Percentiles rank a stretch among this genome's conserved stretches.
These are phyloP conservation scores for Clarireedia homoeocarpa DNA, from an alignment of 2,329 filamentous ascomycete genomes.

Conservation along the genomic window DNA sequence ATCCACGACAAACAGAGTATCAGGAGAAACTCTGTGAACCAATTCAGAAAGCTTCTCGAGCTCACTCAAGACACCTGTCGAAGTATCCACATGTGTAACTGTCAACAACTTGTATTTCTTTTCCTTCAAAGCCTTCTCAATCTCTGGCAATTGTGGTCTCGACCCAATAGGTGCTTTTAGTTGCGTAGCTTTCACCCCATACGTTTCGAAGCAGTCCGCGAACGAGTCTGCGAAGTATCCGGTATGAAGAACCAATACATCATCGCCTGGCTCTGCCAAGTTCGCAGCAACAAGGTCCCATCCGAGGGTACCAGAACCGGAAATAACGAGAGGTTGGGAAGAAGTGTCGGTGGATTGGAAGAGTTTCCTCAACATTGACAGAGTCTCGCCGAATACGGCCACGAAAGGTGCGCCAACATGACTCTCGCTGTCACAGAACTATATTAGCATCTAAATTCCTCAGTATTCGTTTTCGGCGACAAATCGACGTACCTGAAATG, in stretches of 20 bases:
- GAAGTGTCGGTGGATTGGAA: conserved; percentile 81
- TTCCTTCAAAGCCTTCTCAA: conserved; percentile 80
- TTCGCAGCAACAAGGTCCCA: conserved; percentile 98
- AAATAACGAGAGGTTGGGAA: conserved; percentile 87
- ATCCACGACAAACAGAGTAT: conserved; percentile 87
- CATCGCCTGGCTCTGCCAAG: conserved; percentile 79
- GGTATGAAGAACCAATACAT: conserved; percentile 87
- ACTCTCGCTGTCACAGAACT: conserved; percentile 63
- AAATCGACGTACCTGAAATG: conserved; percentile 67
- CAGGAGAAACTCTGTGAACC: conserved; percentile 78
- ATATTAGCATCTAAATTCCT: background rate
- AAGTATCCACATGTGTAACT: conserved; percentile 95
- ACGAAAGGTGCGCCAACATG: conserved; percentile 89
- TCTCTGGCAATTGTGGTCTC: conserved; percentile 75
- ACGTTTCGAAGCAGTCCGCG: conserved; percentile 82
- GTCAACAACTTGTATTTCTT: conserved; percentile 93
- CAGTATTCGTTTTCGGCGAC: background rate
- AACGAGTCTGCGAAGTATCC: conserved; percentile 98
- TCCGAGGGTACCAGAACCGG: conserved; percentile 88
- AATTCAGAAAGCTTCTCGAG: conserved; percentile 76
- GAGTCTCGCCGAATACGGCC: conserved; percentile 80
- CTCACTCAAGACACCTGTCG: conserved; percentile 90
- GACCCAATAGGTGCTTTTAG: conserved; percentile 84
- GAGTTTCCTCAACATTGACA: conserved; percentile 81
- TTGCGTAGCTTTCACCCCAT: conserved; percentile 85